Percentiles rank a stretch among this genome's conserved stretches.
Evolutionary conservation across 192 early-diverging fungal species (phyloP).

Genomic region (Backusella luteola): DNA sequence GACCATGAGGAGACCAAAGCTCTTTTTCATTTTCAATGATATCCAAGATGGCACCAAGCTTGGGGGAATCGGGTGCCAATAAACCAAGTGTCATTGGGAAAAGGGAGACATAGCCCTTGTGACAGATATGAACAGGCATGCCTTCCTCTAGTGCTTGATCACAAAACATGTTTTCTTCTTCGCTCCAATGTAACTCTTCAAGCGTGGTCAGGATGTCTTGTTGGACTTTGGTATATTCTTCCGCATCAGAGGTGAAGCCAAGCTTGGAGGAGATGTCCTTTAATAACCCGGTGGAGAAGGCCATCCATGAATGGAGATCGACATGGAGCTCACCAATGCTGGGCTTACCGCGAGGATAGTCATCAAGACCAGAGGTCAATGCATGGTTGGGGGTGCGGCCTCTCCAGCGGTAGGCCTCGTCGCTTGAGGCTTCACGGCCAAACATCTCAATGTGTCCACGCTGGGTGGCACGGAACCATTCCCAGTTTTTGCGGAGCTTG

Average conservation of each 20-base stretch:
- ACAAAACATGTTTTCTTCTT: constrained; percentile 56
- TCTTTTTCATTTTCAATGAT: constrained; percentile 73
- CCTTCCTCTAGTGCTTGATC: constrained; percentile 60
- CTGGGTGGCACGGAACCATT: constrained; percentile 83
- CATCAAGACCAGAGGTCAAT: constrained; percentile 90
- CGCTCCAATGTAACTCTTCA: constrained; percentile 74
- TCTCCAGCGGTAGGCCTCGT: constrained; percentile 88
- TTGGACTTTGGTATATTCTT: constrained; percentile 53
- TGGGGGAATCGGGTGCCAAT: constrained; percentile 63
- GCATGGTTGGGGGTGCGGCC: constrained; percentile 83
- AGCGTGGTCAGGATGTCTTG: constrained; percentile 53
- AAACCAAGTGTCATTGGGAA: constrained; percentile 81
- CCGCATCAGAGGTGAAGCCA: constrained; percentile 50
- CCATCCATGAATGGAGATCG: constrained; percentile 80
- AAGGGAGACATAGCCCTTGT: constrained; percentile 78
- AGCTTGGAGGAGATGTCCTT: constrained; percentile 57
- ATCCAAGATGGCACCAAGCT: constrained; percentile 71
- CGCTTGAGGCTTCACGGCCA: constrained; percentile 38
- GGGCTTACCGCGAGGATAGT: constrained; percentile 85
- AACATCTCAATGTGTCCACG: constrained; percentile 57
- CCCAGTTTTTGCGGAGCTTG: constrained; percentile 64
- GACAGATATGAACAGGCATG: constrained; percentile 49
- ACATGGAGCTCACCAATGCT: constrained; percentile 74
- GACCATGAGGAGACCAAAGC: constrained; percentile 80
- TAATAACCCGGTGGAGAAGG: constrained; percentile 55